Percentiles rank a stretch among this genome's conserved stretches.
Conservation (phyloP, 2,329 filamentous ascomycete genomes). For the Byssothecium circinans region DNA sequence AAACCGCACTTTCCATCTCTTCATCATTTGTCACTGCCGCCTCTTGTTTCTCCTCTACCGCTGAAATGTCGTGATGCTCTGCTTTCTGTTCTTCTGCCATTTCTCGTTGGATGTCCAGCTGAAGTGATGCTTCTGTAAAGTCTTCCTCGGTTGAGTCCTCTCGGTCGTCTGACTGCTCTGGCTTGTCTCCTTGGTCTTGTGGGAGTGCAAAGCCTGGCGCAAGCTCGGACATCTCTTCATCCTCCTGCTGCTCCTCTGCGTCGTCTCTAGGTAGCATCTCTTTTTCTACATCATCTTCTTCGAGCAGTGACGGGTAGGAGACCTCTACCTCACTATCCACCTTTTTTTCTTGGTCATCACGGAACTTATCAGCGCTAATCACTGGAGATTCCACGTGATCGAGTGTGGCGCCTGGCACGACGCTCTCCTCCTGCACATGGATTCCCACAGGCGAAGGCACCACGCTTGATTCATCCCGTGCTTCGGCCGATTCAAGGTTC, state of each 20-base stretch:
- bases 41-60: conserved; percentile 7
- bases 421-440: neutral
- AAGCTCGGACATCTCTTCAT: neutral
- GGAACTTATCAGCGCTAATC: neutral
- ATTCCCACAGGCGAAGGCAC: neutral
- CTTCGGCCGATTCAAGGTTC: no score
- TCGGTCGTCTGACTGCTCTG: neutral
- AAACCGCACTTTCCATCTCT: conserved; percentile 6
- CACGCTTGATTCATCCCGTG: no score
- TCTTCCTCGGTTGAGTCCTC: conserved; percentile 20
- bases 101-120: conserved; percentile 30
- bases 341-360: neutral
- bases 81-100: conserved; percentile 13
- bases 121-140: conserved; percentile 36
- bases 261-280: neutral
- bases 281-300: neutral
- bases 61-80: conserved; percentile 10
- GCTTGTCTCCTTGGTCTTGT: neutral
- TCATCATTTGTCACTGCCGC: neutral
- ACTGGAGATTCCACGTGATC: no score
- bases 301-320: conserved; percentile 16
- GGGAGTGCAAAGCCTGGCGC: neutral
- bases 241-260: neutral
- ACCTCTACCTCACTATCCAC: conserved; percentile 1
- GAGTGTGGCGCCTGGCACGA: neutral